Base-by-base conservation (phyloP, 805 yeast species). In the Danielia oregonensis region DNA sequence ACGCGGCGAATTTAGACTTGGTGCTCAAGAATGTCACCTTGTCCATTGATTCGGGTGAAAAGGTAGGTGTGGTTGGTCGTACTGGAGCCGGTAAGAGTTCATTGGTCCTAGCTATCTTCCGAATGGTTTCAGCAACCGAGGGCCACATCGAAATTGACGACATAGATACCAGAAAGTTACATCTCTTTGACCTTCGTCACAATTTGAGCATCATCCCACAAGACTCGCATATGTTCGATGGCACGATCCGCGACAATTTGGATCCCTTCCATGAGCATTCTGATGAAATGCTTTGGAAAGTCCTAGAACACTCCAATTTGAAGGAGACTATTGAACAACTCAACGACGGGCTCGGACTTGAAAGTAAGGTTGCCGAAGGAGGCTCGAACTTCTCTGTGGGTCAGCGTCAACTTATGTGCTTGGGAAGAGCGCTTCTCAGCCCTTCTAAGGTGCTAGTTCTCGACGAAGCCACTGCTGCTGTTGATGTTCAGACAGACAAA, bases 21-120 rank as follows among this genome's bases (percentile, higher is more conserved):
- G 93, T 86, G 4, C 68, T 91, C 60, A 83, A 79, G 49, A 66
- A 79, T 38, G 74, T 91, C 48, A 70, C 65, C 38, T 53, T 91
- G 16, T 62, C 72, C 9, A 77, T 91, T 48, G 70, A 77, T 30
- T 77, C 89, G 1, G 67, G 74, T 37, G 97, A 91, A 56, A 91
- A 91, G 59, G 70, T 89, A 53, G 97, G 97, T 42, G 88, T 89
- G 59, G 97, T 91, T 37, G 97, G 97, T 17, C 76, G 97, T 55
- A 89, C 97, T 56, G 73, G 72, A 6, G 76, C 82, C 4, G 64
- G 66, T 3, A 45, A 54, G 30, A 50, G 55, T 22, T 52, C 58
- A 15, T 44, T 54, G 26, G 55, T 55, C 11, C 40, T 54, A 27
- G 48, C 58, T 2, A 40, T 54, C 8, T 54, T 52, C 41, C 43